Evolutionary conservation across 2,329 filamentous ascomycete genomes (phyloP), one percentile per base, ranked within the genome.

Genomic region (Aurifilum marmelostoma): DNA sequence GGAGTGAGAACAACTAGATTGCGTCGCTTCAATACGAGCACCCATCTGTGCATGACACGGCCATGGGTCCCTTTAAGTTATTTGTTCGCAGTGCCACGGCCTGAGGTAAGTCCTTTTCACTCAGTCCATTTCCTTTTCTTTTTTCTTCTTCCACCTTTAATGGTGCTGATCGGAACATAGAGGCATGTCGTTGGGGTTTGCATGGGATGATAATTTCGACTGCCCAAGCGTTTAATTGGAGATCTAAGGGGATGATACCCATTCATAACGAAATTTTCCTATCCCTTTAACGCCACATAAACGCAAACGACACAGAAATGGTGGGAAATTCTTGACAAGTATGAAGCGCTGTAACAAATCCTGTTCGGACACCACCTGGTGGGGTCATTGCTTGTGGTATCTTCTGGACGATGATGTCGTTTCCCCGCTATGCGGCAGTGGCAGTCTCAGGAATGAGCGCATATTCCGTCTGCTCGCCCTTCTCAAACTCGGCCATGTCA

Each of bases 401-500:
- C 54, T 11, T 59, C 18, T 24, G 18, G 16, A 37, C 14, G 32
- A 71, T 71, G 69, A 74, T 72, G 70, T 74, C 52, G 63, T 11
- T 16, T 9, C 18, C n/a, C 14, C 34, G 9, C 60, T 71, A 83
- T 71, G 80, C 81, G 68, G 79, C 75, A 73, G 80, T 80, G 72
- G 79, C 78, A 63, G 80, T 80, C 75, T 92, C 88, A 3, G 94
- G 95, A 73, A 98, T 91, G 76, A 97, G 86, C 61, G 96, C 96
- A 83, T 99, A 99, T 78, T 99, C 94, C 41, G 89, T 83, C 80
- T 97, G 89, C 56, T 92, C 92, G 74, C 89, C 92, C 83, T 92
- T 93, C 84, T 99, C 96, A 76, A 93, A 97, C 77, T 97, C 95
- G 14, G 94, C 96, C 93, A 99, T 99, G 80, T 99, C 96, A 73